These are phyloP conservation scores for Phaeotremella skinneri DNA, from an alignment of 768 basidiomycete genomes.

Conservation along the genomic window DNA sequence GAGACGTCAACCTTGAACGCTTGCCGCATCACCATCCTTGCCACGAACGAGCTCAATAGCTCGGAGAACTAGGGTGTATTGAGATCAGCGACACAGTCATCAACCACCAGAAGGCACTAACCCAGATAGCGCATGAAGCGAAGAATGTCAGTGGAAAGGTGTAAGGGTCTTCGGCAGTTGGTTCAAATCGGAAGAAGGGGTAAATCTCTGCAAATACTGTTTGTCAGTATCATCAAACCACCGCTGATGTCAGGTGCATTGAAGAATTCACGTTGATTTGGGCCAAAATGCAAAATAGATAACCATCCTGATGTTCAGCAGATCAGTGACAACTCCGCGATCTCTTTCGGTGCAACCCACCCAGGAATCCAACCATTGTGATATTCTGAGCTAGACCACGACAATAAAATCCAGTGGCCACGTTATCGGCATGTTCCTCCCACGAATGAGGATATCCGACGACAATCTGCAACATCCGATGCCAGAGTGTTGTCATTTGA, in stretches of 20 bases:
- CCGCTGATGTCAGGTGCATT: neutral
- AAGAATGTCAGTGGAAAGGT: constrained; percentile 54
- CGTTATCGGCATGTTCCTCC: constrained; percentile 52
- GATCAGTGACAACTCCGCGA: constrained; percentile 3
- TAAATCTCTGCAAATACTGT: constrained; percentile 47
- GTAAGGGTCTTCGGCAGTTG: constrained; percentile 53
- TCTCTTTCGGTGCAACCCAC: constrained; percentile 11
- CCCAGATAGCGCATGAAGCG: constrained; percentile 53
- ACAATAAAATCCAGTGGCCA: constrained; percentile 52
- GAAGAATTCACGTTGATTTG: constrained; percentile 48
- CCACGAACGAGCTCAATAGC: constrained; percentile 51
- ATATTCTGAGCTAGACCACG: constrained; percentile 55
- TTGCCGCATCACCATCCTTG: constrained; percentile 46
- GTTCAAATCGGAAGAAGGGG: constrained; percentile 54
- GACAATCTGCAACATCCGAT: constrained; percentile 47
- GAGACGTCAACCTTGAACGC: constrained; percentile 52
- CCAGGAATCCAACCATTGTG: constrained; percentile 48
- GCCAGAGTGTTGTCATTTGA: constrained; percentile 52
- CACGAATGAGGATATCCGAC: constrained; percentile 50
- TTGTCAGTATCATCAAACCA: constrained; percentile 3
- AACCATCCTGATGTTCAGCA: constrained; percentile 49
- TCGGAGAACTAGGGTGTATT: constrained; percentile 48
- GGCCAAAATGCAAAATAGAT: constrained; percentile 53
- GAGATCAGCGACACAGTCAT: neutral
- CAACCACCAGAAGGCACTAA: constrained; percentile 13